Conservation (phyloP, 1,284 basidiomycete species). For the Ustilago tritici region DNA sequence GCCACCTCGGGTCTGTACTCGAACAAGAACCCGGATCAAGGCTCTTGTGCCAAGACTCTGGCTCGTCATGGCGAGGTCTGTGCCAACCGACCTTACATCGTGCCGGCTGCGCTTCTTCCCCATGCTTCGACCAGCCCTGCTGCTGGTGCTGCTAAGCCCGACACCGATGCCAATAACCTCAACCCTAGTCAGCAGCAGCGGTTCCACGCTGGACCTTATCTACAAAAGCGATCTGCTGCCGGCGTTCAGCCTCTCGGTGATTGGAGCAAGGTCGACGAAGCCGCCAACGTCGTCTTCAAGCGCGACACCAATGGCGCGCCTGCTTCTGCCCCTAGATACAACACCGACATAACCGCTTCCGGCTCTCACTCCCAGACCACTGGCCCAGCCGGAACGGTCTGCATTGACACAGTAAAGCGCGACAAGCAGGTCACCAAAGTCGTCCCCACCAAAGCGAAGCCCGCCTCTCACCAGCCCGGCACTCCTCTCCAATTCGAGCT, state of each 20-base stretch:
- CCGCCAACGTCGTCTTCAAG: slow-evolving; percentile 15
- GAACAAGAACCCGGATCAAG: slow-evolving; percentile 20
- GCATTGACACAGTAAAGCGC: slow-evolving; percentile 46
- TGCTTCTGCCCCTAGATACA: background rate
- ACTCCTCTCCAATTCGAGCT: slow-evolving; percentile 33
- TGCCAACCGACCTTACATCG: slow-evolving; percentile 40
- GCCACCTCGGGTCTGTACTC: slow-evolving; percentile 41
- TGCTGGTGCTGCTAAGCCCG: slow-evolving; percentile 3
- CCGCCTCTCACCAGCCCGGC: background rate
- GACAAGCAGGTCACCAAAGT: slow-evolving; percentile 39
- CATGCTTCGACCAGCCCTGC: background rate
- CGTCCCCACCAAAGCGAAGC: slow-evolving; percentile 26
- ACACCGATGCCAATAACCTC: background rate
- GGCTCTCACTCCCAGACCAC: background rate
- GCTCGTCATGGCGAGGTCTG: slow-evolving; percentile 37
- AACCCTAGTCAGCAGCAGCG: background rate
- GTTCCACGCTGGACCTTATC: slow-evolving; percentile 13
- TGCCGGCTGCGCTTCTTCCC: slow-evolving; percentile 24
- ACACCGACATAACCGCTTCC: background rate
- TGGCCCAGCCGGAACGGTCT: slow-evolving; percentile 15
- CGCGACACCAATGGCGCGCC: slow-evolving; percentile 7
- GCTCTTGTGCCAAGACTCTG: slow-evolving; percentile 41
- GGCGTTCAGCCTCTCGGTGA: slow-evolving; percentile 5
- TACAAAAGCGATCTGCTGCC: slow-evolving; percentile 18
- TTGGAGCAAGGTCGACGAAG: slow-evolving; percentile 6